A percentile compares a stretch with the other conserved stretches of the same genome.
These are phyloP conservation scores for Nemophila menziesii DNA, from an alignment of 257 asterid species.

Conservation along the genomic window DNA sequence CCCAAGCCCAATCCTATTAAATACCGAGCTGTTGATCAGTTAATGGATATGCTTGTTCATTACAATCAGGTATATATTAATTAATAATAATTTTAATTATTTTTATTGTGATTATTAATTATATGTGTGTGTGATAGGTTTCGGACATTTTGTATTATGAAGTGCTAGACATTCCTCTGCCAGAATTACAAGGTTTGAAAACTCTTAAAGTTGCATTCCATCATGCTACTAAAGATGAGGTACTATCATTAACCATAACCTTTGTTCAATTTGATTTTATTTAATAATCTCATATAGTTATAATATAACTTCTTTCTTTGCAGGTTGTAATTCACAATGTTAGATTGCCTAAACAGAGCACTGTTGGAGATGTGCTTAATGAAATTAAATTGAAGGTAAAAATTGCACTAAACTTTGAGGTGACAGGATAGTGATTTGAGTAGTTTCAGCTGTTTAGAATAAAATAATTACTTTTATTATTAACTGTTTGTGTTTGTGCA, in stretches of 20 bases:
- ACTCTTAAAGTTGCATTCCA: conserved; percentile 95
- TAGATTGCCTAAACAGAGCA: conserved; percentile 86
- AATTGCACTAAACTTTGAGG: background rate
- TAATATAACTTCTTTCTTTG: conserved; percentile 11
- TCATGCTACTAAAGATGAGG: conserved; percentile 93
- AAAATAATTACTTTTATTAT: no score
- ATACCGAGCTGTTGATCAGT: conserved; percentile 75
- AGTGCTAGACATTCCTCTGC: conserved; percentile 96
- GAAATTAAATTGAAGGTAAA: conserved; percentile 89
- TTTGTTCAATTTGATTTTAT: background rate
- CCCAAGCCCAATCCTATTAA: conserved; percentile 88
- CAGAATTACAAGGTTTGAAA: conserved; percentile 89
- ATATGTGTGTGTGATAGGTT: conserved; percentile 31
- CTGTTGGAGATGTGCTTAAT: conserved; percentile 90
- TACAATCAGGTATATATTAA: conserved; percentile 67
- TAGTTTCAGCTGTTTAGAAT: background rate
- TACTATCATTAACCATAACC: no score
- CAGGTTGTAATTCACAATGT: conserved; percentile 82
- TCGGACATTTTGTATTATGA: conserved; percentile 92
- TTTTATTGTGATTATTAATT: background rate
- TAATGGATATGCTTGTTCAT: conserved; percentile 93
- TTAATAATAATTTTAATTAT: background rate
- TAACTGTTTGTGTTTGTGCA: conserved; percentile 2
- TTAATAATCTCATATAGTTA: background rate
- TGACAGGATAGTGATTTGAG: background rate